Base-by-base conservation (phyloP, 345 rosid genomes). In the Populus ilicifolia region DNA sequence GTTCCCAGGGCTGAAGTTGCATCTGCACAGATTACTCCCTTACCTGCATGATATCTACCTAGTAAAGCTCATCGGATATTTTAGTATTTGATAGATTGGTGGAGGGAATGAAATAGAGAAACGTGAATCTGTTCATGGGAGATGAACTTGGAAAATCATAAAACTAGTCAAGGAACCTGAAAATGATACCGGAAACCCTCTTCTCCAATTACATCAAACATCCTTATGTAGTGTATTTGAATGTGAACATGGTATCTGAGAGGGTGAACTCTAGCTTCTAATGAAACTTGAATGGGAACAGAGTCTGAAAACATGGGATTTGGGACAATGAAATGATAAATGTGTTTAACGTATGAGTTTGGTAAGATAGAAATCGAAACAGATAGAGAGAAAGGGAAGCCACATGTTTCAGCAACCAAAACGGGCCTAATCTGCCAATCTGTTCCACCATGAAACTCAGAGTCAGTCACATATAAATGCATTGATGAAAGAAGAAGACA, bases 401-500 rank as follows among this genome's bases (percentile, higher is more conserved):
- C 13, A 59, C 64, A 23, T 23, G 64, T 59, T n/a, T 23, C 64
- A 65, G 39, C 39, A 8, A 65, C 10, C 16, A 27, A 33, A 5
- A 65, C 33, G 69, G n/a, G n/a, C 69, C 69, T 65, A 14, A 2
- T 1, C 36, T 64, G 67, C 67, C 36, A 5, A 5, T 30, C 21
- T 14, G 69, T 18, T 16, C 20, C n/a, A 16, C n/a, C 69, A 65
- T 30, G 38, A 33, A 20, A 6, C 17, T 65, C 39, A 2, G 39
- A 16, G 41, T 7, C 41, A 9, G 27, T 65, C 39, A 65, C 41
- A 65, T 65, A 41, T 13, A 33, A 33, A 65, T 17, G 69, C 69
- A 65, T 65, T 65, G 69, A 65, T 65, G 41, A 65, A 21, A 65
- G 69, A 44, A 69, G 54, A n/a, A 8, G 72, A 70, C 72, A 44